A percentile compares a stretch with the other conserved stretches of the same genome.
These are phyloP conservation scores for Tetramitus jugosus DNA, from an alignment of 208 protist genomes.

Conservation along the genomic window DNA sequence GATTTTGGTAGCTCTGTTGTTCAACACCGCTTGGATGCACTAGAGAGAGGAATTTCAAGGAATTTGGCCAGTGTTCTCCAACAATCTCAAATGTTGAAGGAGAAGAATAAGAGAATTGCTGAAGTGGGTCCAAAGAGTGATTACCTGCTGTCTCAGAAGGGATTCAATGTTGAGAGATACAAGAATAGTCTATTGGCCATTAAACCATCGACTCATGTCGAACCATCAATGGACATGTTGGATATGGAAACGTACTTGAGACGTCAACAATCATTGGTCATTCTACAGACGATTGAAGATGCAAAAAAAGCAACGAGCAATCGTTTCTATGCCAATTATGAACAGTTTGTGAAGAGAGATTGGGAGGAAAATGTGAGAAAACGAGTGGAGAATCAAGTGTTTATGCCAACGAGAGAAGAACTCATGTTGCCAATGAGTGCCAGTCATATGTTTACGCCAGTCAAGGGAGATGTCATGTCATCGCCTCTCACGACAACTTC, in stretches of 20 bases:
- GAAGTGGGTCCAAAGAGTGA: neutral
- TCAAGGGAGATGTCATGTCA: too few relatives aligned
- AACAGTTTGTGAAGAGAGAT: neutral
- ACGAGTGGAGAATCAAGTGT: too few relatives aligned
- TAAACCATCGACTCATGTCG: neutral
- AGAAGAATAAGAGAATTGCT: neutral
- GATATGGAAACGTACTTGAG: conserved; percentile 16
- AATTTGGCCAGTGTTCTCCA: conserved; percentile 12
- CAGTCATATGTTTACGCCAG: too few relatives aligned
- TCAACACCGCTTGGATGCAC: too few relatives aligned
- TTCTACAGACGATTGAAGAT: neutral
- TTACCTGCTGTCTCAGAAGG: neutral
- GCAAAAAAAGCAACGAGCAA: neutral
- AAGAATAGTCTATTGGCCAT: neutral
- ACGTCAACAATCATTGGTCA: conserved; percentile 9
- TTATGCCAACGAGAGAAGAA: too few relatives aligned
- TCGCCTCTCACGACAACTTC: neutral
- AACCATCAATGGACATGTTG: neutral
- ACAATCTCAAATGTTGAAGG: conserved; percentile 7
- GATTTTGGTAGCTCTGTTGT: too few relatives aligned
- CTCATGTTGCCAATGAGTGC: too few relatives aligned
- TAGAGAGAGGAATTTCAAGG: too few relatives aligned
- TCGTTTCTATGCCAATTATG: conserved; percentile 15
- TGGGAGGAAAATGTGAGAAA: too few relatives aligned
- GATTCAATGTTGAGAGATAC: conserved; percentile 16